Conservation (phyloP, 164 flowering plant genomes). For the grape (Vitis vinifera) region ASM3070453v1 NC_081807.1:7054001-7054500, state of each 20-base stretch:
- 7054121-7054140: conserved; percentile 58
- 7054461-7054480: conserved; percentile 87
- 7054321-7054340: conserved; percentile 97
- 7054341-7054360: conserved; percentile 91
- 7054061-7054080: conserved; percentile 64
- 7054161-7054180: conserved; percentile 66
- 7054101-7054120: conserved; percentile 66
- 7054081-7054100: conserved; percentile 61
- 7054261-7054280: conserved; percentile 53
- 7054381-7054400: conserved; percentile 92
- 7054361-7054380: conserved; percentile 95
- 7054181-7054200: conserved; percentile 81
- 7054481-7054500: conserved; percentile 80
- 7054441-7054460: conserved; percentile 91
- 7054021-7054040: conserved; percentile 95
- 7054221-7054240: conserved; percentile 64
- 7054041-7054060: conserved; percentile 83
- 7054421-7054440: conserved; percentile 79
- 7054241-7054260: conserved; percentile 65
- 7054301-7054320: conserved; percentile 78
- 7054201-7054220: conserved; percentile 80
- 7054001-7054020: conserved; percentile 92
- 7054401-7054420: conserved; percentile 85
- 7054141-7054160: conserved; percentile 78
- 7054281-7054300: conserved; percentile 82